These are phyloP conservation scores for Aspergillus viridinutans DNA, from an alignment of 2,329 filamentous ascomycete species.

Conservation along the genomic window DNA sequence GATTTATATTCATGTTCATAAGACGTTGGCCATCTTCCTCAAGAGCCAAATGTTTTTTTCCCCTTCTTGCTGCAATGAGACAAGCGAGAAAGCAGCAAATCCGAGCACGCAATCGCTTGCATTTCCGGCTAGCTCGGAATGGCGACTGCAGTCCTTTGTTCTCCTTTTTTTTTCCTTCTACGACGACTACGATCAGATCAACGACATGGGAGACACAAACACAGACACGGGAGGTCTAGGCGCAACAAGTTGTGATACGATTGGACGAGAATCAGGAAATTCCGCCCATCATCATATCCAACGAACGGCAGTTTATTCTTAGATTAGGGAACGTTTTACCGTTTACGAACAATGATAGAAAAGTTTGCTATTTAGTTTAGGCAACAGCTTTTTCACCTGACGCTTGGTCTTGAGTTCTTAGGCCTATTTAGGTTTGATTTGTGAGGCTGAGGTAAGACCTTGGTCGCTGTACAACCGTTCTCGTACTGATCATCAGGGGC, in stretches of 20 bases:
- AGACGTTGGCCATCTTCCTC: neutral
- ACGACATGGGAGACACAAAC: neutral
- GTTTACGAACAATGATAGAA: neutral
- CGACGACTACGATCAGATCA: neutral
- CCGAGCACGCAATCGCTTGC: neutral
- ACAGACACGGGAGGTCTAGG: neutral
- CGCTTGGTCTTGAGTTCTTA: neutral
- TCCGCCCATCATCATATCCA: neutral
- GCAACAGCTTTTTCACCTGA: neutral
- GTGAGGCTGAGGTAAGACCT: neutral
- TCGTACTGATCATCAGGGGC: too few species aligned
- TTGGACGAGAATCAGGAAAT: neutral
- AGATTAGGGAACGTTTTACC: neutral
- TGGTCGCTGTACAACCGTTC: too few species aligned
- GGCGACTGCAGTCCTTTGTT: neutral
- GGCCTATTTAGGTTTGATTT: neutral
- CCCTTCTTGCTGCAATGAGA: neutral
- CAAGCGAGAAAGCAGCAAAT: neutral
- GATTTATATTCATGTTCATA: neutral
- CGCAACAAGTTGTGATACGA: neutral
- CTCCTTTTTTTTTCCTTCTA: neutral
- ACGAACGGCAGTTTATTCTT: neutral
- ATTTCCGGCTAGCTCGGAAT: neutral
- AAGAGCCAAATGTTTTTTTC: neutral
- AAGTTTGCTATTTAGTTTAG: neutral